phyloP scores from a whole-genome alignment of 2,329 filamentous ascomycete species.

The Mollisia scopiformis region DNA sequence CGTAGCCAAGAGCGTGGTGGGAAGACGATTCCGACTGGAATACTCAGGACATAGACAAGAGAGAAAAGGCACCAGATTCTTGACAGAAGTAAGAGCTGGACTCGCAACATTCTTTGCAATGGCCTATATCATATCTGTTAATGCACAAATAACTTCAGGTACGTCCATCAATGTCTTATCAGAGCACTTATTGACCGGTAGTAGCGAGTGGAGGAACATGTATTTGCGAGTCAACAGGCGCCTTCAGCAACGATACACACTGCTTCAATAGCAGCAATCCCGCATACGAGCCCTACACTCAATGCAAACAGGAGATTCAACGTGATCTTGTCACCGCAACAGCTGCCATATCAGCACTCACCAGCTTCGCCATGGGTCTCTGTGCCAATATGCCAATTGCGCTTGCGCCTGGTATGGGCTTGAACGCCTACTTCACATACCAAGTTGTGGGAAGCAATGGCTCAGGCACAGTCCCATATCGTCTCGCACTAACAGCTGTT shows the following conservation, averaged over 20 bases:
- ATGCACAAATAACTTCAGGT: constrained; percentile 49
- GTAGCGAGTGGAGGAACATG: constrained; percentile 31
- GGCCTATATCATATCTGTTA: constrained; percentile 74
- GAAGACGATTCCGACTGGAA: constrained; percentile 78
- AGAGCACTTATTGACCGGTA: constrained; percentile 36
- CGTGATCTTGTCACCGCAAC: constrained; percentile 83
- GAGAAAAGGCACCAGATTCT: constrained; percentile 69
- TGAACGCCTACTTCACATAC: constrained; percentile 88
- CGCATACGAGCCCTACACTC: constrained; percentile 70
- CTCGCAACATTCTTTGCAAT: constrained; percentile 73
- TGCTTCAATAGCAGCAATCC: constrained; percentile 25
- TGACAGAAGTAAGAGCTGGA: constrained; percentile 83
- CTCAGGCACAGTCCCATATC: constrained; percentile 71
- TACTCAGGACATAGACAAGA: constrained; percentile 70
- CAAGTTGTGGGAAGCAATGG: constrained; percentile 77
- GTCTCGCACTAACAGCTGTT: constrained; percentile 79
- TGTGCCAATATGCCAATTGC: constrained; percentile 77
- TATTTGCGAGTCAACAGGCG: constrained; percentile 18
- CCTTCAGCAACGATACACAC: constrained; percentile 43
- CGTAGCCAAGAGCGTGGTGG: constrained; percentile 67
- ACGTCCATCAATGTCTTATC: background rate
- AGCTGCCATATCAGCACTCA: constrained; percentile 77
- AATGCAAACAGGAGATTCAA: constrained; percentile 58
- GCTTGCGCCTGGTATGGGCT: constrained; percentile 75
- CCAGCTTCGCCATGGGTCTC: constrained; percentile 82